Conservation (phyloP, 768 basidiomycete species). For the Mycena floridula region DNA sequence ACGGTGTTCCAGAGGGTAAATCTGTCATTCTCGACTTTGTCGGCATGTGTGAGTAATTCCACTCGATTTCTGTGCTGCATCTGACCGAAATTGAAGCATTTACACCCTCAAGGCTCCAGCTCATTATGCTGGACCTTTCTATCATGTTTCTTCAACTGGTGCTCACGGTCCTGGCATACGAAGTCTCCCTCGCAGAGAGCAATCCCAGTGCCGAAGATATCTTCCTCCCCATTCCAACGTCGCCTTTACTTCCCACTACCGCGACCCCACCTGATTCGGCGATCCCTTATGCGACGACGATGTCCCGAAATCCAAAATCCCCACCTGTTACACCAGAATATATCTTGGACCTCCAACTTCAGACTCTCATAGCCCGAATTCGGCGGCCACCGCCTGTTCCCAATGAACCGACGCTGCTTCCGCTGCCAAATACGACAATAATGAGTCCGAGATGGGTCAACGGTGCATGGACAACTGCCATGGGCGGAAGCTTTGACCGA, state of each 20-base stretch:
- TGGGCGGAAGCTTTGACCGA: no score
- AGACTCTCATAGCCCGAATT: constrained; percentile 48
- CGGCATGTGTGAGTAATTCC: constrained; percentile 54
- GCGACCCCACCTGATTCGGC: constrained; percentile 8
- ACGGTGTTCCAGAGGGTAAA: constrained; percentile 50
- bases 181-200: constrained; percentile 40
- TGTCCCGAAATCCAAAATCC: constrained; percentile 16
- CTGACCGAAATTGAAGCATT: constrained; percentile 32
- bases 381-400: constrained; percentile 42
- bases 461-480: constrained; percentile 16
- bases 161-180: constrained; percentile 65
- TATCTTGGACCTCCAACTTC: constrained; percentile 59
- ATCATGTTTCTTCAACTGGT: constrained; percentile 64
- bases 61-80: not conserved
- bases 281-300: constrained; percentile 18
- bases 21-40: constrained; percentile 72
- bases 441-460: constrained; percentile 35
- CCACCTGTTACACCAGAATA: constrained; percentile 29
- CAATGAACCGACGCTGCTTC: constrained; percentile 32
- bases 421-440: constrained; percentile 56
- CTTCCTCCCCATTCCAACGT: constrained; percentile 19
- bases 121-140: constrained; percentile 60
- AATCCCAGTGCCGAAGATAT: constrained; percentile 22
- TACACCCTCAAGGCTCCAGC: constrained; percentile 57
- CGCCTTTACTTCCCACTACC: constrained; percentile 10